Conservation (phyloP, 2,329 filamentous ascomycete species). For the Diaporthe sp. region DNA sequence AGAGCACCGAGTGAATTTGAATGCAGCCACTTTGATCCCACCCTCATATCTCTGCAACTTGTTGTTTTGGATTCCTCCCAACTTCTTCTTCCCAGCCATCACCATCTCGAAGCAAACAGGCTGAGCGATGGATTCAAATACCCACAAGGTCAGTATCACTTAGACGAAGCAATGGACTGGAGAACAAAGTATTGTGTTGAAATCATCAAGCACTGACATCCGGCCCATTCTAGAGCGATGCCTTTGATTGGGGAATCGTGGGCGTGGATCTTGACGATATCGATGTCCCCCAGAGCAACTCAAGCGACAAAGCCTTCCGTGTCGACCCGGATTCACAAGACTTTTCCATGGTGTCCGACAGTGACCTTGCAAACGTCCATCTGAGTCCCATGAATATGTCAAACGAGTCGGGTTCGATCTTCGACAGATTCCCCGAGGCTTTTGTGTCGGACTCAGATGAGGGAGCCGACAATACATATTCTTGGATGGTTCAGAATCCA, state of each 20-base stretch:
- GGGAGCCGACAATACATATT: neutral
- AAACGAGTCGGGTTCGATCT: neutral
- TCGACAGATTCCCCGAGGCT: neutral
- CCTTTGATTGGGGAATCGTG: neutral
- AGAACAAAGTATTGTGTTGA: too few relatives aligned
- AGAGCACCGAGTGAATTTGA: neutral
- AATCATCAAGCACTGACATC: neutral
- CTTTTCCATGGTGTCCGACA: neutral
- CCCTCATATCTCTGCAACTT: too few relatives aligned
- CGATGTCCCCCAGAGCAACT: neutral
- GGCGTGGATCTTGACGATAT: neutral
- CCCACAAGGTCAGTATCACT: neutral
- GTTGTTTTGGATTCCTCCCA: too few relatives aligned
- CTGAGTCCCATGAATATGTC: neutral
- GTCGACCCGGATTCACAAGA: neutral
- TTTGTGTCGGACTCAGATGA: neutral
- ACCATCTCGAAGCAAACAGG: too few relatives aligned
- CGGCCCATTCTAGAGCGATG: neutral
- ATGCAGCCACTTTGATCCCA: neutral
- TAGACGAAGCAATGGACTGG: neutral
- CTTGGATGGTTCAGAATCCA: constrained; percentile 25
- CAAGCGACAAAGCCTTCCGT: neutral
- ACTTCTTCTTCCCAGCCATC: neutral
- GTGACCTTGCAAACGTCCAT: neutral
- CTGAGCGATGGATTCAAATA: neutral